phyloP scores from a whole-genome alignment of 306 rosid species.

The Medicago ruthenica region DNA sequence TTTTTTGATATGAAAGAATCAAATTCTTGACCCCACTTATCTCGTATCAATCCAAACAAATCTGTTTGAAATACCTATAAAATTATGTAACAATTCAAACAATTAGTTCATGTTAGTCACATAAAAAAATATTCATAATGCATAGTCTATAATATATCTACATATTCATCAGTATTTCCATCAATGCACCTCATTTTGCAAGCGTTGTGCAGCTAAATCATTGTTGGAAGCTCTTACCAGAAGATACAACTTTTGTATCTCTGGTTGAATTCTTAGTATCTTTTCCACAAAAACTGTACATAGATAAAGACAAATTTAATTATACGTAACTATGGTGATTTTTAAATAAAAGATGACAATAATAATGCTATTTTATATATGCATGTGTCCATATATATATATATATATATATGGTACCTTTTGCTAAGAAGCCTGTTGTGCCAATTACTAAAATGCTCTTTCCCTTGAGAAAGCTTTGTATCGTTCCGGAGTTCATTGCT shows the following conservation, averaged over 20 bases:
- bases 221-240: constrained; percentile 56
- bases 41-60: neutral
- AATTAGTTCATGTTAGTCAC: neutral
- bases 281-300: constrained; percentile 71
- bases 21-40: constrained; percentile 31
- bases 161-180: neutral
- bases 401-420: constrained; percentile 12
- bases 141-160: no score
- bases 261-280: constrained; percentile 61
- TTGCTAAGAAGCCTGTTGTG: constrained; percentile 43
- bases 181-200: constrained; percentile 54
- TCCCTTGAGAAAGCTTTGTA: constrained; percentile 2
- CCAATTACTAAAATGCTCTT: constrained; percentile 11
- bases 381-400: no score
- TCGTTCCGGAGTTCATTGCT: neutral
- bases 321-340: no score
- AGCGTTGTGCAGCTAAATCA: constrained; percentile 51
- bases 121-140: no score
- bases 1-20: constrained; percentile 37
- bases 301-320: neutral
- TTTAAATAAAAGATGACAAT: no score
- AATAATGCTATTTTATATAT: no score
- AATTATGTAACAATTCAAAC: neutral
- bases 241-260: constrained; percentile 65
- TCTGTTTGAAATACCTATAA: neutral